A percentile compares a stretch with the other conserved stretches of the same genome.
phyloP scores from a whole-genome alignment of 306 rosid species.

The Gynostemma pentaphyllum region DNA sequence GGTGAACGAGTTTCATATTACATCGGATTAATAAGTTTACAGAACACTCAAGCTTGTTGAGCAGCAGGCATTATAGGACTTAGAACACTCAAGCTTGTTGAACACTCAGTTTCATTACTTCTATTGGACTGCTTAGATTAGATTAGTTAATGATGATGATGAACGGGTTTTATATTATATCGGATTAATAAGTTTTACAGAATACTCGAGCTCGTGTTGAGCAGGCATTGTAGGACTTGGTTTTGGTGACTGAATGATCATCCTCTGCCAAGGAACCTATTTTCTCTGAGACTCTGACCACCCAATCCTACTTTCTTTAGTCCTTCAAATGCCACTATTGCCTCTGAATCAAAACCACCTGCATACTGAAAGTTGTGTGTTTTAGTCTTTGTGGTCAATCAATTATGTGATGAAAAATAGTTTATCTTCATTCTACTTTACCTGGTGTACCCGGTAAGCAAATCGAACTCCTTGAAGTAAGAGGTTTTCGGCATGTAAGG shows the following conservation, averaged over 20 bases:
- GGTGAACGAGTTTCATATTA: too few relatives aligned
- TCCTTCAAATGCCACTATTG: constrained; percentile 44
- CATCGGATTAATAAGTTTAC: not conserved
- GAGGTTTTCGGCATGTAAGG: constrained; percentile 37
- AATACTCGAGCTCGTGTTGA: too few relatives aligned
- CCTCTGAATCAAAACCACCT: constrained; percentile 75
- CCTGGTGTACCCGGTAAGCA: constrained; percentile 92
- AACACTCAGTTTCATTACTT: not conserved
- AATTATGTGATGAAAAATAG: not conserved
- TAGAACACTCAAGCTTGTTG: too few relatives aligned
- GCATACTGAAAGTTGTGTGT: constrained; percentile 53
- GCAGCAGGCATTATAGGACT: too few relatives aligned
- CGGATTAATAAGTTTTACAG: too few relatives aligned
- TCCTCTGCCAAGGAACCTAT: not conserved
- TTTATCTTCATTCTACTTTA: constrained; percentile 6
- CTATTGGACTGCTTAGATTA: not conserved
- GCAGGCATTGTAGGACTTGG: not conserved
- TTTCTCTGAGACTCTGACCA: not conserved
- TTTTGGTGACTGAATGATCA: not conserved
- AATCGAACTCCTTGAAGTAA: constrained; percentile 64
- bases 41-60: not conserved
- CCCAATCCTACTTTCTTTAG: constrained; percentile 40
- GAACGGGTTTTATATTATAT: not conserved
- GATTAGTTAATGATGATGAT: too few relatives aligned
- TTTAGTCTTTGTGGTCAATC: constrained; percentile 11